Evolutionary conservation across 1,139 yeast genomes (phyloP), one percentile per base, ranked within the genome.

Genomic region (Magnusiomyces ingens): DNA sequence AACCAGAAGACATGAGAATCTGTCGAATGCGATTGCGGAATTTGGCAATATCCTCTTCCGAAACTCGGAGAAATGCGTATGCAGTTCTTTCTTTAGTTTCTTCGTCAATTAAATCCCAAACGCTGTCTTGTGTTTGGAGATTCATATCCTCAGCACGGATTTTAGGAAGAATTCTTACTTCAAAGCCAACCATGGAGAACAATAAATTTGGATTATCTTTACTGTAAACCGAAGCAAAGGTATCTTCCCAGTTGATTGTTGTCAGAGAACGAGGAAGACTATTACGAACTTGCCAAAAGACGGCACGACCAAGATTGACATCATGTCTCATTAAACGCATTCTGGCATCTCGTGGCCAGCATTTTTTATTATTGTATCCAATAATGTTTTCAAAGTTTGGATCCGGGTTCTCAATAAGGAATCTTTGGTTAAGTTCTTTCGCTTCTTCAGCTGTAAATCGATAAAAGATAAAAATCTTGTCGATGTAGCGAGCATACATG

Each of bases 111-210:
- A 94, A 74, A 65, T 87, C 95, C 99, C 99, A 94, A 1, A 85
- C 90, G 50, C 97, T 94, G 70, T 91, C 98, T 51, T 76, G 76
- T 6, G 74, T 71, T 22, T 64, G 63, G 12, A 61, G 49, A 18
- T 63, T 68, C 8, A 69, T 70, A 22, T 77, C 82, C 6, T 26
- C 22, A 19, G 64, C 64, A 58, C 97, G 76, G 40, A 71, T 61
- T 63, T 82, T 88, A 1, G 99, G 99, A 49, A 89, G 67, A 36
- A 94, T 84, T 52, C 99, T 75, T 1, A 93, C 85, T 64, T 94
- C 99, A 72, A 94, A 94, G 0, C 99, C 99, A 68, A 94, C 85
- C 94, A 94, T 87, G 0, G 93, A 78, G 63, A 93, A 90, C 45
- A 93, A 71, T 56, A 93, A 66, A 60, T 93, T 94, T 12, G 97